phyloP scores from a whole-genome alignment of 345 rosid species.

The Eucalyptus guilfoylei region DNA sequence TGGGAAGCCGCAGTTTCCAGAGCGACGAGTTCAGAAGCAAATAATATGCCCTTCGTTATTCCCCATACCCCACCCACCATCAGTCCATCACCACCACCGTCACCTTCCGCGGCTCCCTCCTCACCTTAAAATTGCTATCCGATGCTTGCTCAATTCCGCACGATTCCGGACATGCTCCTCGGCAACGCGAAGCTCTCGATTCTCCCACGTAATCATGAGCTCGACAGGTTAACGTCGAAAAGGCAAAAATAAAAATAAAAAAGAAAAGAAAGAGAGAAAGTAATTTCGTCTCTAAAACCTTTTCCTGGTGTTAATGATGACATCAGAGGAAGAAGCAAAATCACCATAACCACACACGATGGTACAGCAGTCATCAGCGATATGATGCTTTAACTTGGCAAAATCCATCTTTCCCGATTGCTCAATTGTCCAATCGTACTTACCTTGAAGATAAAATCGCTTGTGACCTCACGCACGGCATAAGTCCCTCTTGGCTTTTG shows the following conservation, averaged over 20 bases:
- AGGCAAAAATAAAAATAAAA: neutral
- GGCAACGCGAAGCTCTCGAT: neutral
- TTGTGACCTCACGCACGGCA: neutral
- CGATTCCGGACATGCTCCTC: neutral
- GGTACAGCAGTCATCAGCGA: neutral
- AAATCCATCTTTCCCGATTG: neutral
- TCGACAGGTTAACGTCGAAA: neutral
- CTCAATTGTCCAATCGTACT: neutral
- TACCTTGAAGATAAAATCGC: neutral
- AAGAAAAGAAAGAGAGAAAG: fast-evolving
- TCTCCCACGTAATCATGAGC: neutral
- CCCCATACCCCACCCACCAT: neutral
- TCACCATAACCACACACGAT: neutral
- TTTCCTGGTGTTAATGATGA: neutral
- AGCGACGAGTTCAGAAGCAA: neutral
- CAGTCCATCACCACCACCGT: neutral
- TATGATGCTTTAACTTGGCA: neutral
- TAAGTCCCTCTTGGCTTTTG: neutral
- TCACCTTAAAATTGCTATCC: neutral
- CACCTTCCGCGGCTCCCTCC: neutral
- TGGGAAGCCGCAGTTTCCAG: neutral
- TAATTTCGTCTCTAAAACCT: neutral
- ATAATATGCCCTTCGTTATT: neutral
- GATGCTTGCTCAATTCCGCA: neutral
- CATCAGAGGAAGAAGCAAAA: neutral